Evolutionary conservation across 352 stramenopile genomes (phyloP).

Genomic region (Phytophthora constricta): DNA sequence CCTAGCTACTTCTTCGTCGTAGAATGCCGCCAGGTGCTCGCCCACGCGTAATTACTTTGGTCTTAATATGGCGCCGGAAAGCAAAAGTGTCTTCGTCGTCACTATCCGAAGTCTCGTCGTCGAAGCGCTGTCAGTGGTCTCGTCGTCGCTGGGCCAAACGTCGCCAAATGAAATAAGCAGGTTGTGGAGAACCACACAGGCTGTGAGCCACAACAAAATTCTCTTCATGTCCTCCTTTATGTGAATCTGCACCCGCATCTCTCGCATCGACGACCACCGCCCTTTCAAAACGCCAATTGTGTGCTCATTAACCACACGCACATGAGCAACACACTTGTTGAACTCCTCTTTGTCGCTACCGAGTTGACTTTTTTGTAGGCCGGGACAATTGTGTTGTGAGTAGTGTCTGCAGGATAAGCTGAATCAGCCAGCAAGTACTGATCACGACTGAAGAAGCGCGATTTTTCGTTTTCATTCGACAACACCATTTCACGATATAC

Average conservation of each 20-base stretch:
- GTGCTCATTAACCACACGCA: neutral
- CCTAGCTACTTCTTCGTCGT: neutral
- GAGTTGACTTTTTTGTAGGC: constrained; percentile 1
- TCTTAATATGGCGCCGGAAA: neutral
- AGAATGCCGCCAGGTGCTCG: neutral
- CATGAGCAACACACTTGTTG: neutral
- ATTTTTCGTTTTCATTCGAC: neutral
- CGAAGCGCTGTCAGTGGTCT: neutral
- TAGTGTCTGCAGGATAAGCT: neutral
- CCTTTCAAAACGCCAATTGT: neutral
- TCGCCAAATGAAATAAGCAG: neutral
- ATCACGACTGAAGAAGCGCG: neutral
- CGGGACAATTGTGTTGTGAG: neutral
- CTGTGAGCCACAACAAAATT: neutral
- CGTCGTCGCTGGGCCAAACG: neutral
- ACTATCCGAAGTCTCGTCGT: neutral
- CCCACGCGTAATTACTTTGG: neutral
- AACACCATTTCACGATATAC: neutral
- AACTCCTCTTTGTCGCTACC: neutral
- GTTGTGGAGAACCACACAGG: neutral
- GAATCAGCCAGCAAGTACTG: neutral
- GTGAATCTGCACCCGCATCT: neutral
- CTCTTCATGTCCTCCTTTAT: neutral
- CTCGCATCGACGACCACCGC: neutral
- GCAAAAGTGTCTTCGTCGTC: neutral